These are phyloP conservation scores for Beauveria pseudobassiana DNA, from an alignment of 2,329 filamentous ascomycete genomes.

Conservation along the genomic window DNA sequence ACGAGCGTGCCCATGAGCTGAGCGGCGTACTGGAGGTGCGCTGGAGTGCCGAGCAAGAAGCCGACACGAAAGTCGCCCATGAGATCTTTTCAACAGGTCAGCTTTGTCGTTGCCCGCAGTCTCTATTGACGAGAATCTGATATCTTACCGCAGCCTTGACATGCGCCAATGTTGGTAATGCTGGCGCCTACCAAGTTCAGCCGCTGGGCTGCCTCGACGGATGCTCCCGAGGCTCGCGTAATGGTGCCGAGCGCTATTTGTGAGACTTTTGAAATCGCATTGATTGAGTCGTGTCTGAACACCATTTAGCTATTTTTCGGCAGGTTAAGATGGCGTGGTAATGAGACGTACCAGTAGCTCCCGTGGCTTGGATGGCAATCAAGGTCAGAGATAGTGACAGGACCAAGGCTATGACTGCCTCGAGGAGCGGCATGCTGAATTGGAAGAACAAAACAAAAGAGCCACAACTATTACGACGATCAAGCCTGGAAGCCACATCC, in stretches of 20 bases:
- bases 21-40: constrained; percentile 5
- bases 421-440: constrained; percentile 4
- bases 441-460: not conserved
- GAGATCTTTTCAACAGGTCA: not conserved
- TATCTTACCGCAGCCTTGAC: constrained; percentile 6
- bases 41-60: constrained; percentile 8
- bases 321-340: too few relatives aligned
- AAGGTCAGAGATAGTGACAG: not conserved
- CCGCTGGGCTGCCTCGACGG: constrained; percentile 5
- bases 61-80: constrained; percentile 12
- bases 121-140: not conserved
- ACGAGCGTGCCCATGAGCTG: constrained; percentile 10
- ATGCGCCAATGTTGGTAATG: constrained; percentile 8
- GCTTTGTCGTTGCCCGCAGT: too few relatives aligned
- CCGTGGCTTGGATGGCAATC: constrained; percentile 10
- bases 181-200: constrained; percentile 10
- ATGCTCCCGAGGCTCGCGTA: constrained; percentile 1
- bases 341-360: constrained; percentile 2
- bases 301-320: not conserved
- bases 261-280: constrained; percentile 8
- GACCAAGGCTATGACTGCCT: not conserved
- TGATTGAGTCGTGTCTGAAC: constrained; percentile 8
- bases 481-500: constrained; percentile 5
- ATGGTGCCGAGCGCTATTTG: constrained; percentile 7
- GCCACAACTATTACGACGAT: not conserved